Conservation (phyloP, 805 yeast genomes). For the Candida dajiaensis region DNA sequence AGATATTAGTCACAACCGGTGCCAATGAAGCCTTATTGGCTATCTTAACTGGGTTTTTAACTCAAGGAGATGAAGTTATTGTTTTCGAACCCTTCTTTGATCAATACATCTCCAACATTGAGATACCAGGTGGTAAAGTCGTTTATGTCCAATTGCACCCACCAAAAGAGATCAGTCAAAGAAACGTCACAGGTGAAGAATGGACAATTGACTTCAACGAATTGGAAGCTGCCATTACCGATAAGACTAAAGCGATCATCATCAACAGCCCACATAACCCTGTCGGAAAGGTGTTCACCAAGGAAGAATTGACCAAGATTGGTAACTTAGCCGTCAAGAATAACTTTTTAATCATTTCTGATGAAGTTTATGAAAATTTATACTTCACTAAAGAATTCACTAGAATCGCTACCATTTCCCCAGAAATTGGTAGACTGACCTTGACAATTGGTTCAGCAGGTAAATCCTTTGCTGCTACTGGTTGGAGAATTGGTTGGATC, state of each 20-base stretch:
- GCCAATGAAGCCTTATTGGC: conserved; percentile 95
- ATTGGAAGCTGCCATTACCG: conserved; percentile 62
- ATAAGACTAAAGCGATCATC: conserved; percentile 79
- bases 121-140: conserved; percentile 88
- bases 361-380: conserved; percentile 93
- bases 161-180: conserved; percentile 60
- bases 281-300: conserved; percentile 81
- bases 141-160: conserved; percentile 83
- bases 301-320: conserved; percentile 64
- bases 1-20: conserved; percentile 85
- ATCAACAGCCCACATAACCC: conserved; percentile 96
- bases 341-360: conserved; percentile 78
- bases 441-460: conserved; percentile 96
- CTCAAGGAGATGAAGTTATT: conserved; percentile 89
- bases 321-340: conserved; percentile 83
- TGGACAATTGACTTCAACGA: conserved; percentile 84
- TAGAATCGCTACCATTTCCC: conserved; percentile 76
- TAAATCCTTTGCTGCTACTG: conserved; percentile 97
- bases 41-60: conserved; percentile 75
- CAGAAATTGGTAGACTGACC: conserved; percentile 74
- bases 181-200: conserved; percentile 72
- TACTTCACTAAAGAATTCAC: conserved; percentile 66
- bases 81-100: conserved; percentile 97
- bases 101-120: conserved; percentile 91
- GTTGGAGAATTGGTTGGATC: conserved; percentile 98